Evolutionary conservation across 441 rosid genomes (phyloP), one percentile per base, ranked within the genome.

Genomic region (Brassica hybrid): DNA sequence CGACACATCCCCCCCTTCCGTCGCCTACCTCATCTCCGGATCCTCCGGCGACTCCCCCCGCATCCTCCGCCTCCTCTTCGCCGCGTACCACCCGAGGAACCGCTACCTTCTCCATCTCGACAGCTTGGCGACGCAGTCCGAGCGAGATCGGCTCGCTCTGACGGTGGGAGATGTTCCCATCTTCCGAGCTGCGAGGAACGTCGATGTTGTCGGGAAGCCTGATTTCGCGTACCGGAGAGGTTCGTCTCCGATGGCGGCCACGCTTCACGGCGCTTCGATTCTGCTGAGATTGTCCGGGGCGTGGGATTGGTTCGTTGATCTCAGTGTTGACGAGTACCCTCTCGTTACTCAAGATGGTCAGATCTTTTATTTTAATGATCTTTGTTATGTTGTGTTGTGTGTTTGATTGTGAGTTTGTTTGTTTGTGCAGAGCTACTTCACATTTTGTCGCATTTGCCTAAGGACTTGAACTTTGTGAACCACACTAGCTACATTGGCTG

Each of bases 251-350:
- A 88, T 96, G 78, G 88, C 99, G 4, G 86, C 91, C 0, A 86
- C 87, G 56, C 89, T 96, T 67, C 98, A 91, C 65, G 99, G 95
- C 30, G 99, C 97, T 14, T 88, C 98, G 63, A 83, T 93, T 72
- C 86, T 93, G 77, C 85, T 96, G 59, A 86, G 90, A 75, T 80
- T 96, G 54, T 84, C 93, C 0, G 81, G 84, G 23, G 81, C 63
- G 48, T 96, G 99, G 99, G 94, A 96, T 83, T 96, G 98, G 99
- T 92, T 96, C 74, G 72, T 96, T 67, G 84, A 66, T 80, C 90
- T 96, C 54, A 76, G 61, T 19, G 91, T 89, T 8, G 88, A 84
- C 10, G 97, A 96, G 83, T 96, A 96, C 76, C 99, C 98, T 52
- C 99, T 96, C 72, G 81, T 91, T 74, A 85, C 95, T 36, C 99